phyloP scores from a whole-genome alignment of 2,329 filamentous ascomycete species.

The Pseudocercospora fijiensis region DNA sequence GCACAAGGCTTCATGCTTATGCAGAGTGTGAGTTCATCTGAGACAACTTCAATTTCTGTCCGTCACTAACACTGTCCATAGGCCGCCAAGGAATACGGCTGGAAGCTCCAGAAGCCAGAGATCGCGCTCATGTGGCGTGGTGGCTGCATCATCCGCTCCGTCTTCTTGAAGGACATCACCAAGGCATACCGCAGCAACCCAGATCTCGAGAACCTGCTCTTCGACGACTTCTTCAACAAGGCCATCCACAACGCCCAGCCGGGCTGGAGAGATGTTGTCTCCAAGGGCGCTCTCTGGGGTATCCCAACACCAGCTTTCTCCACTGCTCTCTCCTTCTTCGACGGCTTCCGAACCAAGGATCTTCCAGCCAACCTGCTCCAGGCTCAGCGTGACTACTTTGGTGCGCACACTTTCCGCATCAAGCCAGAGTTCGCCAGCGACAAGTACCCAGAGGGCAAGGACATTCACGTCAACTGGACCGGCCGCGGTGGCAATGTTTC shows the following conservation, averaged over 20 bases:
- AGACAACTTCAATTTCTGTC: slow-evolving; percentile 2
- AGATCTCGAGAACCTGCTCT: slow-evolving; percentile 95
- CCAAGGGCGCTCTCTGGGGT: slow-evolving; percentile 88
- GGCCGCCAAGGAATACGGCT: slow-evolving; percentile 92
- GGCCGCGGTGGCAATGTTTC: slow-evolving; percentile 96
- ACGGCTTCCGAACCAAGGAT: slow-evolving; percentile 96
- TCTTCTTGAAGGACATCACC: slow-evolving; percentile 99
- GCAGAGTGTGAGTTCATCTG: slow-evolving; percentile 70
- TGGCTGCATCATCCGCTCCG: slow-evolving; percentile 99
- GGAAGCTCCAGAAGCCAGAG: slow-evolving; percentile 99
- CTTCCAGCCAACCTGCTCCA: slow-evolving; percentile 97
- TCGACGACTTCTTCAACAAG: slow-evolving; percentile 99
- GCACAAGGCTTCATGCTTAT: slow-evolving; percentile 99
- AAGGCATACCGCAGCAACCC: slow-evolving; percentile 91
- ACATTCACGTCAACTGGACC: slow-evolving; percentile 99
- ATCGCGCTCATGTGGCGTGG: slow-evolving; percentile 99
- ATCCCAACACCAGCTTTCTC: slow-evolving; percentile 96
- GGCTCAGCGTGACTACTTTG: slow-evolving; percentile 99
- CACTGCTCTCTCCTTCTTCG: slow-evolving; percentile 96
- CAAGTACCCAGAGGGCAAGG: slow-evolving; percentile 76
- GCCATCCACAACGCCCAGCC: slow-evolving; percentile 92
- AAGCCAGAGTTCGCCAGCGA: slow-evolving; percentile 53
- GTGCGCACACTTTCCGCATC: slow-evolving; percentile 58
- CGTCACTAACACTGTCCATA: slow-evolving; percentile 41
- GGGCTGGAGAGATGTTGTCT: slow-evolving; percentile 87